A percentile compares a stretch with the other conserved stretches of the same genome.
Evolutionary conservation across 495 filamentous ascomycete genomes (phyloP).

Genomic region (Xylaria telfairii): DNA sequence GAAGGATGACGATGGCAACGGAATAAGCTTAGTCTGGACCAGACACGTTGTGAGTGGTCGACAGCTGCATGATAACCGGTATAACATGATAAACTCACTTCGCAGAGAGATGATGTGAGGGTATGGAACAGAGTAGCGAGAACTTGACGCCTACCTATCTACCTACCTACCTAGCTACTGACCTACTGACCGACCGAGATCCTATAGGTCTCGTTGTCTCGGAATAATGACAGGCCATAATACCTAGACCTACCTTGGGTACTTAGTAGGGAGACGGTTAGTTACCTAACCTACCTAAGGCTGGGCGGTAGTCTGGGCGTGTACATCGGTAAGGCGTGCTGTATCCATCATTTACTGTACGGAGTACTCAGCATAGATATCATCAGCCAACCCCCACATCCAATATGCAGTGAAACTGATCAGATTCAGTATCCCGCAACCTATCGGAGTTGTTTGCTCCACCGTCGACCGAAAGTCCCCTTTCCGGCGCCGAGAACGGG

Average conservation of each 20-base stretch:
- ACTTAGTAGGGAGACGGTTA: background rate
- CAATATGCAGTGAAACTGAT: constrained; percentile 1
- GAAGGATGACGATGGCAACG: constrained; percentile 4
- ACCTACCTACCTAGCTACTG: background rate
- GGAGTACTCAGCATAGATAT: too few relatives aligned
- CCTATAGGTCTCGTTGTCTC: background rate
- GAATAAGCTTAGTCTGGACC: constrained; percentile 7
- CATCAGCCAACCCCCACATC: constrained; percentile 12
- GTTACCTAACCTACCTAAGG: background rate
- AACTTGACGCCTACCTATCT: background rate
- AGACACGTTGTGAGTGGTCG: constrained; percentile 13
- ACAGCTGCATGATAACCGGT: background rate
- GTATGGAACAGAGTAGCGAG: background rate
- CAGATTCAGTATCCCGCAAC: constrained; percentile 11
- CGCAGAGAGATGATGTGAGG: background rate
- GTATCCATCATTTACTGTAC: background rate
- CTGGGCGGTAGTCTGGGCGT: background rate
- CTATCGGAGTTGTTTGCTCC: constrained; percentile 18
- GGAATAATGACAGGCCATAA: background rate
- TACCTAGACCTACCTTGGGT: too few relatives aligned
- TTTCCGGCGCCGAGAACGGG: constrained; percentile 21
- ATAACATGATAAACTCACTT: background rate
- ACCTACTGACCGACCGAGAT: too few relatives aligned
- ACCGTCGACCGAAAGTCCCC: constrained; percentile 14
- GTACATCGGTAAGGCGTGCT: background rate